Evolutionary conservation across 768 basidiomycete species (phyloP), one percentile per base, ranked within the genome.

Genomic region (Suillus cothurnatus): DNA sequence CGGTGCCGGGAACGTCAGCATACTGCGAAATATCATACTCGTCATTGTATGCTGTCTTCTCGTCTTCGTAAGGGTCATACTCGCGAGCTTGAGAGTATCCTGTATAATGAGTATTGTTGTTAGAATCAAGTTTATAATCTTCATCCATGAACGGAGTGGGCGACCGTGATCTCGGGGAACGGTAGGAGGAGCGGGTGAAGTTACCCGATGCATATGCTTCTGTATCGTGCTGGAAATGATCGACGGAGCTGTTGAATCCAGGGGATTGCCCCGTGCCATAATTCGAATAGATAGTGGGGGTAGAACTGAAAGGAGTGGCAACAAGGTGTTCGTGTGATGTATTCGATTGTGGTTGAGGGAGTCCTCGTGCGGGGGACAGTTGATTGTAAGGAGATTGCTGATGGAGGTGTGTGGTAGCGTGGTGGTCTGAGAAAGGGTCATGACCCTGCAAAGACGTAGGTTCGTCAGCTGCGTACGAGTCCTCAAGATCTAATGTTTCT

Each of bases 81-180:
- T 65, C 67, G 15, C 50, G 52, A 26, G 67, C 70, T 39, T 74
- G 71, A 9, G 75, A 72, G 61, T 80, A 67, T 61, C 83, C 84
- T 2, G 82, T 85, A 68, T 87, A 84, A 68, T 90, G 86, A 19
- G 85, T 74, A 61, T 85, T 84, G 53, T 83, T 84, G 67, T 87
- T 79, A 11, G 81, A 85, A 6, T 85, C 82, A 23, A 89, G 80
- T 64, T 81, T 82, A 66, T 90, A 91, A 69, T 88, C 89, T 67
- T 91, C 90, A 45, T 91, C 90, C 60, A 91, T 90, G 11, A 87
- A 86, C 12, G 91, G 91, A 4, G 91, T 92, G 0, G 91, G 90
- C 3, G 91, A 93, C 28, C 91, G 86, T 23, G 91, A 92, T 57
- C 89, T 85, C 36, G 88, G 82, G 4, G 82, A 80, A 7, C 75